Conservation (phyloP, 441 rosid genomes). For the Breynia disticha region DNA sequence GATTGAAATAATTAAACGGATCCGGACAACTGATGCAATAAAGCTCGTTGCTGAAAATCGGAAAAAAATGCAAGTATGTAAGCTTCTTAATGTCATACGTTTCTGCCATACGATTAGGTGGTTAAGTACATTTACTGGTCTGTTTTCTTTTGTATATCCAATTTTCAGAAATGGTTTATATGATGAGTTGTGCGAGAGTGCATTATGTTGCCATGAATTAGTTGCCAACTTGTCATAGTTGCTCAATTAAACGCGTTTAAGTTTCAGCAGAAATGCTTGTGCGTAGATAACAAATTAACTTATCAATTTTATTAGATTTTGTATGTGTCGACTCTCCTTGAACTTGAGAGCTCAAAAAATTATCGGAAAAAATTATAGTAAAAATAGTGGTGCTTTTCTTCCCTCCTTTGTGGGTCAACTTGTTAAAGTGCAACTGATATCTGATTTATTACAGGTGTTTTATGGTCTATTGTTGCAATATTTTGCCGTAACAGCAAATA, state of each 20-base stretch:
- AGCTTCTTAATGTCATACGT: background rate
- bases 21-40: constrained; percentile 55
- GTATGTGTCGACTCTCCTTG: background rate
- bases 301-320: background rate
- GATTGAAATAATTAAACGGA: constrained; percentile 44
- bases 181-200: background rate
- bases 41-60: constrained; percentile 83
- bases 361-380: background rate
- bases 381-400: too few species aligned
- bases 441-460: constrained; percentile 48
- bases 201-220: background rate
- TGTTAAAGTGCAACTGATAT: background rate
- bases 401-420: too few species aligned
- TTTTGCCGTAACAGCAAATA: constrained; percentile 70
- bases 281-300: background rate
- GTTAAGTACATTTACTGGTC: background rate
- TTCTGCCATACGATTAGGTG: background rate
- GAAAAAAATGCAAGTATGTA: constrained; percentile 84
- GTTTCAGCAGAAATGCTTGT: background rate
- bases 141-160: too few species aligned
- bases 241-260: background rate
- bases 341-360: background rate
- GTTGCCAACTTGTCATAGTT: background rate
- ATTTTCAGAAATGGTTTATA: background rate
- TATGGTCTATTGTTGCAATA: constrained; percentile 83